Percentiles rank a stretch among this genome's conserved stretches.
Conservation (phyloP, 2,329 filamentous ascomycete genomes). For the Zopfia rhizophila region DNA sequence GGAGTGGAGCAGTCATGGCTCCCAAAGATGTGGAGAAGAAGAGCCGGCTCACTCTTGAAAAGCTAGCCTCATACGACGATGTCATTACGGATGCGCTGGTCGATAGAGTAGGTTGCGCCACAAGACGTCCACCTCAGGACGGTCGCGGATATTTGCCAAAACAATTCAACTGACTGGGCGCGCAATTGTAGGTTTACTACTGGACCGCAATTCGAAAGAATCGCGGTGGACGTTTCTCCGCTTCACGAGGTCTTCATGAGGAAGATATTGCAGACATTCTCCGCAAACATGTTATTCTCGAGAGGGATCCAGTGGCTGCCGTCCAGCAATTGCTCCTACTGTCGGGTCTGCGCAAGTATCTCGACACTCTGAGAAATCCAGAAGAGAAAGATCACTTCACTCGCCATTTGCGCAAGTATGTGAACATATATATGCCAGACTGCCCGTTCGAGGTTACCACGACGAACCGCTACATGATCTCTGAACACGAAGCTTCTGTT, state of each 20-base stretch:
- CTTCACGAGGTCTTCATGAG: slow-evolving; percentile 80
- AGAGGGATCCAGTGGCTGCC: slow-evolving; percentile 75
- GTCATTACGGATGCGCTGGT: slow-evolving; percentile 94
- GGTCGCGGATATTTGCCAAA: slow-evolving; percentile 20
- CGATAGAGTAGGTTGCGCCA: slow-evolving; percentile 78
- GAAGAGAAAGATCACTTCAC: slow-evolving; percentile 89
- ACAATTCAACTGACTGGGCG: slow-evolving; percentile 23
- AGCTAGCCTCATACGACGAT: slow-evolving; percentile 94
- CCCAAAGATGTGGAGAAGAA: slow-evolving; percentile 65
- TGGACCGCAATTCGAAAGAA: slow-evolving; percentile 98
- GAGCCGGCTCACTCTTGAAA: slow-evolving; percentile 82
- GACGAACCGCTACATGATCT: slow-evolving; percentile 95
- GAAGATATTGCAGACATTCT: slow-evolving; percentile 70
- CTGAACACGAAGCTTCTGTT: slow-evolving; percentile 86
- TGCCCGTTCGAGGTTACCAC: slow-evolving; percentile 94
- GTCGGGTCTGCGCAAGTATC: slow-evolving; percentile 77
- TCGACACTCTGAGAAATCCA: slow-evolving; percentile 72
- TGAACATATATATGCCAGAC: slow-evolving; percentile 91
- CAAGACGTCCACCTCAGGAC: slow-evolving; percentile 9
- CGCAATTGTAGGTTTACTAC: slow-evolving; percentile 78
- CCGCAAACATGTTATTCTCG: slow-evolving; percentile 74
- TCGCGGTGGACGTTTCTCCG: slow-evolving; percentile 81
- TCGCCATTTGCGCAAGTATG: slow-evolving; percentile 86
- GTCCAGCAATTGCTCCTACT: slow-evolving; percentile 78
- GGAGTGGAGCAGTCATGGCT: slow-evolving; percentile 52